phyloP scores from a whole-genome alignment of 75 land plant genomes.

The Selaginella moellendorffii region DNA sequence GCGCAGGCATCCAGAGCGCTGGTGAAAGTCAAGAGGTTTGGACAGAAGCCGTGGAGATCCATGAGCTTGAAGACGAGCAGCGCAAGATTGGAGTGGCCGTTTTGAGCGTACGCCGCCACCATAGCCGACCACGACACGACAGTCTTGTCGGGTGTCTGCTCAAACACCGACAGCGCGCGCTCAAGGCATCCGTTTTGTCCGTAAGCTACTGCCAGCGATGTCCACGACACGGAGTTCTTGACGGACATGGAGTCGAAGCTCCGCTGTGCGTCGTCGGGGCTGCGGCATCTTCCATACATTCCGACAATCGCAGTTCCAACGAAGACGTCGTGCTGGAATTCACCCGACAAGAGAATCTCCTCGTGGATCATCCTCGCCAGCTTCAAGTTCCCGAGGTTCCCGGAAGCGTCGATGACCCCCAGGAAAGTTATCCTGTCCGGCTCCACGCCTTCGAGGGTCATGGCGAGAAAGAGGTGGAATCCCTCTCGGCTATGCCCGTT shows the following conservation, averaged over 20 bases:
- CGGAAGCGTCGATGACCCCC: background rate
- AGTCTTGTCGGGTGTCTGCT: background rate
- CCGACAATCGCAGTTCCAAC: background rate
- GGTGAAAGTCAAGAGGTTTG: background rate
- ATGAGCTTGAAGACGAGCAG: background rate
- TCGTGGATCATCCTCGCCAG: background rate
- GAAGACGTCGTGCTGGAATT: background rate
- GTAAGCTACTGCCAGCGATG: background rate
- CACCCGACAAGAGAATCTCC: background rate
- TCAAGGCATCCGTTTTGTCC: background rate
- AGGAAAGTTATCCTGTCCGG: conserved; percentile 7
- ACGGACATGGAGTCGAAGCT: background rate
- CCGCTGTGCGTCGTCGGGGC: background rate
- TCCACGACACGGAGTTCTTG: background rate
- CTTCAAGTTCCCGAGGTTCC: background rate
- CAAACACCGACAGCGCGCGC: background rate
- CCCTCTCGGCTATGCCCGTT: background rate
- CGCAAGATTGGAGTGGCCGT: background rate
- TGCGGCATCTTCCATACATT: background rate
- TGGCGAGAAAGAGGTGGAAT: background rate
- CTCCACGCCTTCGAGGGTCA: background rate
- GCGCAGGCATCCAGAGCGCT: background rate
- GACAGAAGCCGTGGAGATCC: background rate
- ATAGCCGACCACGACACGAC: background rate
- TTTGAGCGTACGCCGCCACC: background rate